Conservation (phyloP, 176 grass and related monocot species). For the Cymbopogon citratus region DNA sequence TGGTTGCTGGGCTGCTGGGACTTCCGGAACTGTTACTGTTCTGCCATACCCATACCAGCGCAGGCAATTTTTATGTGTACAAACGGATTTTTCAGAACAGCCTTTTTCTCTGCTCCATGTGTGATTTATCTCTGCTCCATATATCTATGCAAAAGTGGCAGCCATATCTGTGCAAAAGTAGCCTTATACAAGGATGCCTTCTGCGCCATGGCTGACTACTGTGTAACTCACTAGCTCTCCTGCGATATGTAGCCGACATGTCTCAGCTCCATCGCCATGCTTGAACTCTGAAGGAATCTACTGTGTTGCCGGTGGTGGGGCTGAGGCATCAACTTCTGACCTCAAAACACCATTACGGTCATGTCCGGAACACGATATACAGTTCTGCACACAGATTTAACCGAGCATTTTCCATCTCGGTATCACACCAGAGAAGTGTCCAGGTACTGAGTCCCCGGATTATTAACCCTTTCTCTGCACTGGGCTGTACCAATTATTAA, state of each 20-base stretch:
- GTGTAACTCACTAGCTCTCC: neutral
- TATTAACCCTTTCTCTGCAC: no score
- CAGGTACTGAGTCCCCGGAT: neutral
- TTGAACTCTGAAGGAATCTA: conserved; percentile 23
- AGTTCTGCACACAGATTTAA: neutral
- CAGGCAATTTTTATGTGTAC: neutral
- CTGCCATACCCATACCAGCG: neutral
- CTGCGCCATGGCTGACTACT: conserved; percentile 11
- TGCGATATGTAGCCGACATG: neutral
- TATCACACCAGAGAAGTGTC: neutral
- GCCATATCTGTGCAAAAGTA: conserved; percentile 3
- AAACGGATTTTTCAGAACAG: neutral
- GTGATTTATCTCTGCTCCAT: neutral
- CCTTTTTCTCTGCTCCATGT: neutral
- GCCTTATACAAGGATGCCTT: conserved; percentile 7
- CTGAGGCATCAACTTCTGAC: neutral
- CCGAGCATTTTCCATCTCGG: neutral
- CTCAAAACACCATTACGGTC: neutral
- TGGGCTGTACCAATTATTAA: neutral
- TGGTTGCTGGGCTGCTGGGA: neutral
- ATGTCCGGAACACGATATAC: neutral
- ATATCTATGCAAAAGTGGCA: neutral
- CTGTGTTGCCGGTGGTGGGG: neutral
- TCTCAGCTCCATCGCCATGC: neutral
- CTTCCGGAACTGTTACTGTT: neutral